Base-by-base conservation (phyloP, 225 moss, liverwort and hornwort species). In the Pleurozium schreberi region DNA sequence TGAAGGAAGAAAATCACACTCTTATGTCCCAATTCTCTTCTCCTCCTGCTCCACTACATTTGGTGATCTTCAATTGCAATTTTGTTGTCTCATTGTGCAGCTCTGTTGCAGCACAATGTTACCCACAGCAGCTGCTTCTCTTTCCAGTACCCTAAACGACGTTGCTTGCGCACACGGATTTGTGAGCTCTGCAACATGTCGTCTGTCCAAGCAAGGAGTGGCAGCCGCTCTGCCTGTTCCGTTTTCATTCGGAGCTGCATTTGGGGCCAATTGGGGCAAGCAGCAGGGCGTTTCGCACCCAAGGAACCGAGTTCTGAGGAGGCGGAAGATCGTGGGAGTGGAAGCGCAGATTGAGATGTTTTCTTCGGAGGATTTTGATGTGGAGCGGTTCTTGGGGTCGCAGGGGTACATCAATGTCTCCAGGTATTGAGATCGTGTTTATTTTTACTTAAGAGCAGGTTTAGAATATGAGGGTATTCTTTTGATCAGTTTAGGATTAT, bases 351-450 rank as follows among this genome's bases (percentile, higher is more conserved):
- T 98, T 62, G 94, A 95, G 83, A 86, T 94, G 86, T 98, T 96
- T 47, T 95, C 97, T 25, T 97, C 98, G 18, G 97, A 96, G 28
- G 97, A 98, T 92, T 98, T 97, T 69, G 94, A 95, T 55, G 95
- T 98, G 67, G 92, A 95, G 65, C 96, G 96, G 6, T 74, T 98
- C 42, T 57, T 98, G 83, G 95, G 95, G 21, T 95, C 96, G 25
- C 97, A 95, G 84, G 97, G 98, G 30, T 98, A 97, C 77, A 95
- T 98, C 88, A 98, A 96, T 68, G 94, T 98, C 80, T 96, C 97
- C 88, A 96, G 96, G 96, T 95, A 68, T 65, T 8, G n/a, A 17
- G 36, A 15, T 40, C 50, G 7, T 75, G n/a, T 63, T 50, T 9
- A 5, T 10, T 38, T 1, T 40, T 31, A 9, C 60, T 47, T 47